These are phyloP conservation scores for Apiotrichum mycotoxinovorans DNA, from an alignment of 1,284 basidiomycete species.

Conservation along the genomic window DNA sequence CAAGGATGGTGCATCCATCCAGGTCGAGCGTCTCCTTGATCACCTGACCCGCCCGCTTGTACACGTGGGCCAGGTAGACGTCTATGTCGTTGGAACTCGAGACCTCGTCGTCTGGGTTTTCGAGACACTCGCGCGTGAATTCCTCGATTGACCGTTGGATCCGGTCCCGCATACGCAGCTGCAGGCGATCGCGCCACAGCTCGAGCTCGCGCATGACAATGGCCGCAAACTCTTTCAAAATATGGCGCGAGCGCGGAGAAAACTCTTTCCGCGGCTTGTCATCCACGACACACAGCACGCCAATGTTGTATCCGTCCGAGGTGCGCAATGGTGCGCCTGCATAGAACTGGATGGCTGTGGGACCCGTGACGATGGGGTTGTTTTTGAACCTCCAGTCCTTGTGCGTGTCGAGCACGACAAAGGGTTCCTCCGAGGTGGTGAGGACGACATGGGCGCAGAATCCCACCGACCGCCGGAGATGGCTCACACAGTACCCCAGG, in stretches of 20 bases:
- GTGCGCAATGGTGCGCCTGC: slow-evolving; percentile 87
- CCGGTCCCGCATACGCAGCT: slow-evolving; percentile 80
- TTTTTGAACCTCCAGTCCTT: slow-evolving; percentile 78
- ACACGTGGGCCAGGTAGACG: slow-evolving; percentile 74
- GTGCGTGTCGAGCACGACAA: slow-evolving; percentile 73
- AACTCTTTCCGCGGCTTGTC: slow-evolving; percentile 80
- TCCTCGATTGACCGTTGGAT: slow-evolving; percentile 95
- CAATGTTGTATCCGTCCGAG: slow-evolving; percentile 84
- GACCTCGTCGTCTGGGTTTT: slow-evolving; percentile 63
- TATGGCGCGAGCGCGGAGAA: slow-evolving; percentile 81
- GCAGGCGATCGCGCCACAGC: slow-evolving; percentile 86
- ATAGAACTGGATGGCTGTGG: slow-evolving; percentile 77
- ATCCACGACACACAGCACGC: slow-evolving; percentile 81
- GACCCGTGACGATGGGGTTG: slow-evolving; percentile 69
- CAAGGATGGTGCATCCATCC: slow-evolving; percentile 84
- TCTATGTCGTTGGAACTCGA: slow-evolving; percentile 30
- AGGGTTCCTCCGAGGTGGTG: slow-evolving; percentile 79
- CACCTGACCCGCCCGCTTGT: slow-evolving; percentile 78
- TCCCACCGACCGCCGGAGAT: slow-evolving; percentile 1
- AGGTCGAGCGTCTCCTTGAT: slow-evolving; percentile 86
- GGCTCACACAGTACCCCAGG: slow-evolving; percentile 47
- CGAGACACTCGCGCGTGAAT: slow-evolving; percentile 89
- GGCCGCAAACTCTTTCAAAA: slow-evolving; percentile 87
- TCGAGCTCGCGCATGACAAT: slow-evolving; percentile 96
- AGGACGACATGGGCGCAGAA: slow-evolving; percentile 17